A percentile compares a stretch with the other conserved stretches of the same genome.
These are phyloP conservation scores for Trypanosoma cruzi DNA, from an alignment of 208 protist genomes.

Conservation along the genomic window DNA sequence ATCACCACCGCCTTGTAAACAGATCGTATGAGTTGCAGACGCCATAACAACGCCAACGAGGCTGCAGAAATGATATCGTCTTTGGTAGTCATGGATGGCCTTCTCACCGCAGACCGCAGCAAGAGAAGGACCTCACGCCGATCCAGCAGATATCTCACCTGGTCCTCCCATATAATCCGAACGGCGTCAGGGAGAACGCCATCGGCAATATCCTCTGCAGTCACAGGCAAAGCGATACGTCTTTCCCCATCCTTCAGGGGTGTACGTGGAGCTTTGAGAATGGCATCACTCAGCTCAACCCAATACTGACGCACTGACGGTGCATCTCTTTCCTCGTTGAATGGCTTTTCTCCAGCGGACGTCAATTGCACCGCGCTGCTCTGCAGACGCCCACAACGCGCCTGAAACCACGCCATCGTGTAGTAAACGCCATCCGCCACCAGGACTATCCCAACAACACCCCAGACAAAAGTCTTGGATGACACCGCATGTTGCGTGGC, in stretches of 20 bases:
- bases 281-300: constrained; percentile 10
- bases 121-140: constrained; percentile 9
- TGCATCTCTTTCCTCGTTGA: neutral
- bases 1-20: constrained; percentile 50
- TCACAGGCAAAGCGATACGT: neutral
- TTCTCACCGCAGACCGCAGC: neutral
- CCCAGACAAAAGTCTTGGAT: neutral
- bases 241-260: neutral
- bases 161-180: constrained; percentile 21
- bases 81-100: neutral
- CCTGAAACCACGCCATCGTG: neutral
- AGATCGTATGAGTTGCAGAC: constrained; percentile 43
- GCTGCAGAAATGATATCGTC: constrained; percentile 24
- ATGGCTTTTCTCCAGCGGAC: neutral
- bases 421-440: neutral
- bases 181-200: constrained; percentile 12
- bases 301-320: constrained; percentile 13
- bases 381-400: neutral
- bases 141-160: constrained; percentile 21
- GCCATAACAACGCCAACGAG: constrained; percentile 63
- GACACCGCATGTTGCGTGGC: neutral
- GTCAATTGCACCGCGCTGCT: neutral
- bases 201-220: neutral
- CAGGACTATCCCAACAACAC: constrained; percentile 1
- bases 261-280: constrained; percentile 15